Evolutionary conservation across 2,329 filamentous ascomycete species (phyloP), one percentile per base, ranked within the genome.

Genomic region (Aspergillus persii): DNA sequence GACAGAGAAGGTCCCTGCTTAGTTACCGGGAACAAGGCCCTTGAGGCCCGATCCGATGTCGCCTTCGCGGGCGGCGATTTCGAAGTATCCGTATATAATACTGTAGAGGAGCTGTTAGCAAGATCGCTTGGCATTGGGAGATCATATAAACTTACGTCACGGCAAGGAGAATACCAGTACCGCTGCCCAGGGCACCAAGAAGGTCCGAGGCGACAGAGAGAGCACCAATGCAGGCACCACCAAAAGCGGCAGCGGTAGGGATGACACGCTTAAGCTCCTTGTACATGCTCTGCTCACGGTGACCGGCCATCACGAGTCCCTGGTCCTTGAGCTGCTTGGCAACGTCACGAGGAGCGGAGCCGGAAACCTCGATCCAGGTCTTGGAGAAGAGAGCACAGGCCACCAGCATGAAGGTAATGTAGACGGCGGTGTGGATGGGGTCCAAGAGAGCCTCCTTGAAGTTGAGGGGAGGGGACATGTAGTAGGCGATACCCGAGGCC

Each of bases 201-300:
- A 99, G 88, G 80, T 99, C 95, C 77, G 91, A 96, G 73, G 90
- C 88, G 72, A 99, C 94, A 54, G 94, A 98, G 66, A 99, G 88
- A 69, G 91, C 94, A 83, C 95, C 95, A 83, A 99, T 99, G 84
- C 94, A 98, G 68, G 95, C 95, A 85, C 95, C 95, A 79, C 96
- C 95, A 68, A 99, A 99, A 71, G 96, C 95, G 66, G 95, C 95
- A 63, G 95, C 96, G 61, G 95, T 98, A 65, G 95, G 96, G 67
- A 99, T 99, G 72, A 99, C 95, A 74, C 95, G 90, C 90, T 99
- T 99, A 66, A 99, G 87, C 82, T 99, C 95, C 85, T 96, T 96
- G 88, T 99, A 99, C 95, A 99, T 99, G 84, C 91, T 96, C 86
- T 98, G 94, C 79, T 99, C 96, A 82, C 95, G 91, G 84, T 99